phyloP scores from a whole-genome alignment of 306 rosid genomes.

The Pterocarpus macrocarpus region DNA sequence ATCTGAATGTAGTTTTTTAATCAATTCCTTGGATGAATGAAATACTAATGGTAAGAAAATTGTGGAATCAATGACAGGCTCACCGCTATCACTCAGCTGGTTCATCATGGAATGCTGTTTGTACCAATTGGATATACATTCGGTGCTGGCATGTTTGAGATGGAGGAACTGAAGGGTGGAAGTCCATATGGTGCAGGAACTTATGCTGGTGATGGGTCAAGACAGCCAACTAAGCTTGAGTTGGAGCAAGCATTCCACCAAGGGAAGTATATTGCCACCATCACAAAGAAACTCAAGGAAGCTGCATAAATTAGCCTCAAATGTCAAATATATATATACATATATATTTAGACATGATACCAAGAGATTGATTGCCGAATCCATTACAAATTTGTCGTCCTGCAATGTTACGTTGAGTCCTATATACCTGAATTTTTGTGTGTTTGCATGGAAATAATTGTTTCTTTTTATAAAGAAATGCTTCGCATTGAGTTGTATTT shows the following conservation, averaged over 20 bases:
- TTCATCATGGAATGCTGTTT: conserved; percentile 84
- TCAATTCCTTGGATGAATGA: background rate
- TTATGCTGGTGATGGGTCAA: conserved; percentile 77
- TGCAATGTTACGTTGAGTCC: conserved; percentile 40
- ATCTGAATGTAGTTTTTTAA: too few relatives aligned
- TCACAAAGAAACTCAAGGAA: conserved; percentile 85
- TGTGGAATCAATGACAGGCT: conserved; percentile 51
- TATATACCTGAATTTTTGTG: conserved; percentile 28
- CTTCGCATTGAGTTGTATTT: conserved; percentile 31
- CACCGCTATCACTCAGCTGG: conserved; percentile 83
- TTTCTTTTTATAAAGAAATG: background rate
- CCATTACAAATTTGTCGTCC: conserved; percentile 36
- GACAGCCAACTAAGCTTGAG: conserved; percentile 79
- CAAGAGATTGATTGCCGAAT: background rate
- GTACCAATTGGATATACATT: conserved; percentile 89
- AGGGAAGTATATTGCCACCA: conserved; percentile 72
- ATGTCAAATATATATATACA: too few relatives aligned
- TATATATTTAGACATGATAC: too few relatives aligned
- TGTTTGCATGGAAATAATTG: conserved; percentile 15
- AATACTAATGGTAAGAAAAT: background rate
- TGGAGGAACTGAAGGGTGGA: conserved; percentile 79
- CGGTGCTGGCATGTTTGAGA: conserved; percentile 88
- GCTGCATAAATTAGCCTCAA: conserved; percentile 56
- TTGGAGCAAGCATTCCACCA: conserved; percentile 84
- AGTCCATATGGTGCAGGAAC: conserved; percentile 92